Base-by-base conservation (phyloP, 2,329 filamentous ascomycete genomes). In the Aspergillus sp. region DNA sequence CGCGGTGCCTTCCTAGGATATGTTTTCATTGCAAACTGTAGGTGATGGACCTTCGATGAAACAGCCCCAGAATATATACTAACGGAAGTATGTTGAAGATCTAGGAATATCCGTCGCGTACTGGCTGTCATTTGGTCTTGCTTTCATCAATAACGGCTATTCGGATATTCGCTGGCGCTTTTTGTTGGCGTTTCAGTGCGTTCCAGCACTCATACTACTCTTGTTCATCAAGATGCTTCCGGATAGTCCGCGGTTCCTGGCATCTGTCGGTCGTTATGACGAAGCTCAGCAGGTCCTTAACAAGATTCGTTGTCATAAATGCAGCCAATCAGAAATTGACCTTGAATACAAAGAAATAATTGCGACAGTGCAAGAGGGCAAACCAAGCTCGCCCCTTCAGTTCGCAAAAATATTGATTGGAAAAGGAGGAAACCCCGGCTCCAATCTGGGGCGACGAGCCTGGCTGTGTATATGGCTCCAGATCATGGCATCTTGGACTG, bases 1-100 rank as follows among this genome's bases (percentile, higher is more conserved):
- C 76, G 82, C 3, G 82, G 82, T 58, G 77, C 75, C 2, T 80
- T 72, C 55, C 73, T 83, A 36, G 81, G 77, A 17, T 80, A 81
- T 57, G 80, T 83, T 48, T 84, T 84, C 67, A 79, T 83, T 54
- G 81, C 81, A 41, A 83, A 84, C 65, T 83, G 71, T 74, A 60
- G 62, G 70, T 30, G 10, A 2, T 11, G 10, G 27, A 30, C 27
- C 3, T 11, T 30, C 8, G 10, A 11, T 5, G 27, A 30, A 5
- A 5, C 8, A 1, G 8, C 27, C 10, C 10, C 27, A 11, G 27
- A 30, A 30, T 30, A 11, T 30, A 30, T 4, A 30, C 27, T 30
- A 5, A 30, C 3, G 1, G 10, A 8, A 10, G 11, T 11, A 11
- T 30, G 3, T 7, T 30, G 27, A 30, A 30, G 72, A 82, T 61